Conservation (phyloP, 1,284 basidiomycete genomes). For the Microbotryum lychnidis-dioicae region DNA sequence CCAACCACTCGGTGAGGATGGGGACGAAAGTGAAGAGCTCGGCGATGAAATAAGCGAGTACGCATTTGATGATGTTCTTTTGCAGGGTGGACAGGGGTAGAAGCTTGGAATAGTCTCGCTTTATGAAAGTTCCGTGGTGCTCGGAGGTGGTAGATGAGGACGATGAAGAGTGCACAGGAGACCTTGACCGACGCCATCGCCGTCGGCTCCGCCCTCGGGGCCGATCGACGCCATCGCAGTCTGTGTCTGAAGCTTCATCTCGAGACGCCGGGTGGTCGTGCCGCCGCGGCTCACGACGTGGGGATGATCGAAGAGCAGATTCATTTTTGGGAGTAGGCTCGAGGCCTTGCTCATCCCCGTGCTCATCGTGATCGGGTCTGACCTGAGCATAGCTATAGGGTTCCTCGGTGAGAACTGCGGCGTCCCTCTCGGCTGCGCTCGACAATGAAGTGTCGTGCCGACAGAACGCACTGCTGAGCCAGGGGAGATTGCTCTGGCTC, state of each 20-base stretch:
- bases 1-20: slow-evolving; percentile 36
- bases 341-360: slow-evolving; percentile 9
- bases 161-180: neutral
- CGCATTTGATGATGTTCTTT: slow-evolving; percentile 79
- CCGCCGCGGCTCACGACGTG: neutral
- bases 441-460: no score
- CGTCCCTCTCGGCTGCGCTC: no score
- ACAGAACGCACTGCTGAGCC: no score
- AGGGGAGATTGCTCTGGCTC: neutral
- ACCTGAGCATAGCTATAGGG: neutral
- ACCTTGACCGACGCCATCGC: neutral
- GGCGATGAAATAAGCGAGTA: slow-evolving; percentile 78
- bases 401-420: no score
- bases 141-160: neutral
- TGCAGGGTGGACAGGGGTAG: slow-evolving; percentile 7
- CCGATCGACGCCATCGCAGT: neutral
- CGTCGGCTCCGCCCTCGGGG: neutral
- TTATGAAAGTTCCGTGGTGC: neutral
- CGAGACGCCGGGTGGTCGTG: neutral
- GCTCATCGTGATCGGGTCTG: neutral
- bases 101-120: neutral
- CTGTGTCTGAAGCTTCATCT: neutral
- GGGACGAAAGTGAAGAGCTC: slow-evolving; percentile 89
- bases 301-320: neutral
- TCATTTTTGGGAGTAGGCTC: neutral